Evolutionary conservation across 2,329 filamentous ascomycete species (phyloP), one percentile per base, ranked within the genome.

Genomic region (Sarocladium brachiariae): DNA sequence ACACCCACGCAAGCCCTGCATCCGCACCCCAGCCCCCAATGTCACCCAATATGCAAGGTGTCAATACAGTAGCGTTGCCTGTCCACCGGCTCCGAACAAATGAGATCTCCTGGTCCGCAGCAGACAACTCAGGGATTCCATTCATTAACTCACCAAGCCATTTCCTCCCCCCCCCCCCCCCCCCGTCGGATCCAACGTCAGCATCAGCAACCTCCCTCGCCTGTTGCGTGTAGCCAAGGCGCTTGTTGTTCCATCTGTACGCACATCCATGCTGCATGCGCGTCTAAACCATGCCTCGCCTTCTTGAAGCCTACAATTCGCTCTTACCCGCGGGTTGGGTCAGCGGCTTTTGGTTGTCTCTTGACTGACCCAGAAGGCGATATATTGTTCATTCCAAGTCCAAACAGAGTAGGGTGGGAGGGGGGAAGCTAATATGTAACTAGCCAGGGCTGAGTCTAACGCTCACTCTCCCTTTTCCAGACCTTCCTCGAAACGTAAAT

Each of bases 41-140:
- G 27, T 19, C 43, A 47, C 27, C 33, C 4, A 9, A n/a, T 11
- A 9, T 9, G 25, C n/a, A 45, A n/a, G n/a, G 24, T 47, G 43
- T 30, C 27, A 19, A 39, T n/a, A 16, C 23, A 45, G 39, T 25
- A 30, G 39, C 39, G 21, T 13, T 33, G 43, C n/a, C 43, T 14
- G 34, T 5, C 8, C 43, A n/a, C 43, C 43, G 43, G 43, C 43
- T 31, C 43, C 43, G 43, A 47, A 33, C 27, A 47, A 45, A 33
- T 33, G n/a, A 19, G 25, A 47, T 31, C 4, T 21, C 11, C 16
- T 33, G n/a, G 16, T 33, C 27, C 43, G 27, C 25, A 25, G 43
- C 25, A 19, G 27, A 33, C 43, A 33, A 8, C 7, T 30, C n/a
- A 21, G 10, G 21, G 8, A 8, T 4, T 13, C 21, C n/a, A n/a